These are phyloP conservation scores for Celoporthe dispersa DNA, from an alignment of 2,329 filamentous ascomycete species.

Conservation along the genomic window DNA sequence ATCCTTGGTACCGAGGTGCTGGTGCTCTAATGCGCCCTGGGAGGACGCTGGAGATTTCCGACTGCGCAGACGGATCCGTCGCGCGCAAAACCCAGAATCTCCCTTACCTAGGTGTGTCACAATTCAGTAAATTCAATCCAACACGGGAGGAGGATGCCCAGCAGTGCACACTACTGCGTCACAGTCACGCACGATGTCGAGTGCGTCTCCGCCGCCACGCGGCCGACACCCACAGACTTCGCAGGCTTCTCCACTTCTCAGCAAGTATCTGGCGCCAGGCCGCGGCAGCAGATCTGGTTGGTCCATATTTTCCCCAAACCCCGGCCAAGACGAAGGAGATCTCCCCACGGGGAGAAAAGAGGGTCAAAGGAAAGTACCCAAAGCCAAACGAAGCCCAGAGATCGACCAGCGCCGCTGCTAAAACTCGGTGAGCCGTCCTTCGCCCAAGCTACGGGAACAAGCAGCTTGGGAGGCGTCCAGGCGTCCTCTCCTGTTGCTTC, in stretches of 20 bases:
- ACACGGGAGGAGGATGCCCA: not conserved
- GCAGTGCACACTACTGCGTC: not conserved
- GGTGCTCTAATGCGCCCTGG: not conserved
- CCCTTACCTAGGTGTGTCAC: not conserved
- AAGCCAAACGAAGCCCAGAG: not conserved
- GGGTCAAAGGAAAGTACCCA: not conserved
- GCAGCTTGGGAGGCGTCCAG: not conserved
- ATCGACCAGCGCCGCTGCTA: not conserved
- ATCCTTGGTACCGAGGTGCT: not conserved
- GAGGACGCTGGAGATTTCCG: not conserved
- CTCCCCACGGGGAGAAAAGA: constrained; percentile 6
- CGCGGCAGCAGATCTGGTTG: not conserved
- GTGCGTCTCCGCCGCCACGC: constrained; percentile 3
- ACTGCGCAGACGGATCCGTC: not conserved
- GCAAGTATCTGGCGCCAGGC: not conserved
- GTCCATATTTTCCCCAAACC: not conserved
- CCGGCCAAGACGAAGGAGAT: not conserved
- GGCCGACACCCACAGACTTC: not conserved
- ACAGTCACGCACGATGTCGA: not conserved
- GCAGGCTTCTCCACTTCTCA: not conserved
- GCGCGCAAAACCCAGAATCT: not conserved
- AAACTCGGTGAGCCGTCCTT: not conserved
- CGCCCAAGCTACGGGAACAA: not conserved
- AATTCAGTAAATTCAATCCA: too few species aligned
- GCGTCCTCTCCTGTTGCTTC: not conserved